Conservation (phyloP, 1,284 basidiomycete genomes). For the Papiliotrema nemorosa region DNA sequence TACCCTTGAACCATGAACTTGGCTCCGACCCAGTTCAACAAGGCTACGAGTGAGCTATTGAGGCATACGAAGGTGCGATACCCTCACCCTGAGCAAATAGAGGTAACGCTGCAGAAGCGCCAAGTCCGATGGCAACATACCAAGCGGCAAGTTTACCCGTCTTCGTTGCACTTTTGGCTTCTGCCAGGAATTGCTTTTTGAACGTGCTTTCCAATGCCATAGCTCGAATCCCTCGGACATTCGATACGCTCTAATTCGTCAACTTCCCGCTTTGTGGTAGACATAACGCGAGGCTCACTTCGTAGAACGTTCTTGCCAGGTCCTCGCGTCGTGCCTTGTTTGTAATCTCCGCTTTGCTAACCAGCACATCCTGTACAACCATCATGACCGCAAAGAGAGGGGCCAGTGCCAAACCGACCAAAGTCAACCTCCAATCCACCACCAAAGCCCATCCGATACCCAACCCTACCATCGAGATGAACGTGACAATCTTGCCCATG, state of each 20-base stretch:
- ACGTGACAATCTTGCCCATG: slow-evolving; percentile 67
- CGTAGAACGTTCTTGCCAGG: slow-evolving; percentile 80
- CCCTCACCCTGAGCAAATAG: slow-evolving; percentile 68
- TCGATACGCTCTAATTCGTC: slow-evolving; percentile 63
- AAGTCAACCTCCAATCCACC: slow-evolving; percentile 86
- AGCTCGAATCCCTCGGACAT: slow-evolving; percentile 79
- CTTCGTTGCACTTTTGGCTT: slow-evolving; percentile 60
- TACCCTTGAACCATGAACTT: slow-evolving; percentile 73
- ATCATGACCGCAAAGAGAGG: slow-evolving; percentile 77
- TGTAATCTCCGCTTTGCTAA: slow-evolving; percentile 66
- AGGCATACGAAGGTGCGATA: not conserved
- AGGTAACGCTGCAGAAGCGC: slow-evolving; percentile 74
- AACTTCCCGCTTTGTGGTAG: slow-evolving; percentile 6
- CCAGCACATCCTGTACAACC: slow-evolving; percentile 65
- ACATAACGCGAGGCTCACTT: slow-evolving; percentile 54
- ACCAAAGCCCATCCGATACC: slow-evolving; percentile 85
- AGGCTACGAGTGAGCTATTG: slow-evolving; percentile 51
- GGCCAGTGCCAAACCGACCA: slow-evolving; percentile 81
- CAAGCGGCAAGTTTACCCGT: slow-evolving; percentile 74
- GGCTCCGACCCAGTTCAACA: slow-evolving; percentile 86
- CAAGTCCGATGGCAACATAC: slow-evolving; percentile 77
- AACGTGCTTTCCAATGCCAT: slow-evolving; percentile 86
- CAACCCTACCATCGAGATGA: slow-evolving; percentile 73
- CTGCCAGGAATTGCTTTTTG: slow-evolving; percentile 62
- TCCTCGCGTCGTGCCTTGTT: slow-evolving; percentile 83